Base-by-base conservation (phyloP, 108 stramenopile genomes). In the Fragilariopsis cylindrus region DNA sequence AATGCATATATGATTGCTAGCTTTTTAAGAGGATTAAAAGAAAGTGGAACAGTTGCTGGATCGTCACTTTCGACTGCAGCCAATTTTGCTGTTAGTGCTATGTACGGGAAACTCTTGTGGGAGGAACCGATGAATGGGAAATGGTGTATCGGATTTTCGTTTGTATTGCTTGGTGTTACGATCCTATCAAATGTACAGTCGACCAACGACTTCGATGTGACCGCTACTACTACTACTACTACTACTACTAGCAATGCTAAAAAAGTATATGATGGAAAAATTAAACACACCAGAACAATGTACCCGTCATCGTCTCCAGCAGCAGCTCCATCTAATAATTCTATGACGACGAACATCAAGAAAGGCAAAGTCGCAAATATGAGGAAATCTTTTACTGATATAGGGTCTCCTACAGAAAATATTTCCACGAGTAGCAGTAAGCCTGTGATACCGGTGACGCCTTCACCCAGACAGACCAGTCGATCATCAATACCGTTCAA, bases 1-100 rank as follows among this genome's bases (percentile, higher is more conserved):
- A 94, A 94, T 67, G 85, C 78, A 15, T 67, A 87, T 48, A 91
- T 91, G 93, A 64, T 91, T 58, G 86, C 86, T 13, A 75, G 71
- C 39, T 94, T 94, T 76, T 56, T 94, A 43, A 79, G 87, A 66
- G 93, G 93, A 13, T 90, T 94, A 85, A 71, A 90, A 62, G 84
- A 87, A 58, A 89, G 88, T 43, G 93, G 93, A 15, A 90, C 85
- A 69, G 85, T 91, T 5, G 88, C 75, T 9, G 93, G 89, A 46
- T 88, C 93, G 8, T 80, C 86, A 0, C 74, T 94, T 54, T 70
- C 89, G 53, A 86, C 85, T 19, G 93, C 88, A 21, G 86, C 90
- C 0, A 94, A 94, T 78, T 94, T 91, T 76, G 48, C 45, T 3
- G 49, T 57, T 8, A 84, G 83, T 43, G 81, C 83, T 5, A 9